Base-by-base conservation (phyloP, 139 green algal genomes). In the Gonium pectorale region DNA sequence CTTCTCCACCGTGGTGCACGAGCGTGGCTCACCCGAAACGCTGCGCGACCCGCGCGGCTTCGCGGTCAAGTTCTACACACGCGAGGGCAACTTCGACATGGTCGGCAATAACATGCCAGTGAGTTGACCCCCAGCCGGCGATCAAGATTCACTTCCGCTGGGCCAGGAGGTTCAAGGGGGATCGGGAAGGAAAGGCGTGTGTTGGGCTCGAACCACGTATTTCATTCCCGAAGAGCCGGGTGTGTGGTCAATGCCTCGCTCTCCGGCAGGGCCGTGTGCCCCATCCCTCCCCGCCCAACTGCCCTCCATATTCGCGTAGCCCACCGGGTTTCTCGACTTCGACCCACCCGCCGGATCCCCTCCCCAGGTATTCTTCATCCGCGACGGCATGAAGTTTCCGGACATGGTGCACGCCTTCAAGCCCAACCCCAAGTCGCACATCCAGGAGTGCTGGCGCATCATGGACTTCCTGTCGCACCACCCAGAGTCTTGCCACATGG, bases 21-120 rank as follows among this genome's bases (percentile, higher is more conserved):
- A 93, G 86, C 79, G 91, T 15, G 93, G 92, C 52, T 97, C 92
- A 13, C 97, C 97, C 0, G 97, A 99, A 90, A 98, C 95, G 1
- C 90, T 99, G 33, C 92, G 97, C 24, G 95, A 99, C 70, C 96
- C 96, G 0, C 94, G 96, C 33, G 97, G 97, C 41, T 99, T 99
- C 89, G 97, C 97, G 0, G 94, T 99, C 67, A 99, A 99, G 93
- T 99, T 99, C 79, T 99, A 99, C 92, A 99, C 96, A 0, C 90
- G 96, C 15, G 96, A 98, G 90, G 96, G 96, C 73, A 98, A 98
- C 92, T 98, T 92, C 54, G 94, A 97, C 93, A 90, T 95, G 86
- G 90, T 93, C 24, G 96, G 96, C 74, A 98, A 99, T 90, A 98
- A 99, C 92, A 94, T 98, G 67, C 95, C 96, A 26, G 96, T 94